Percentiles rank a stretch among this genome's conserved stretches.
phyloP scores from a whole-genome alignment of 1,139 yeast genomes.

The Scheffersomyces titani region DNA sequence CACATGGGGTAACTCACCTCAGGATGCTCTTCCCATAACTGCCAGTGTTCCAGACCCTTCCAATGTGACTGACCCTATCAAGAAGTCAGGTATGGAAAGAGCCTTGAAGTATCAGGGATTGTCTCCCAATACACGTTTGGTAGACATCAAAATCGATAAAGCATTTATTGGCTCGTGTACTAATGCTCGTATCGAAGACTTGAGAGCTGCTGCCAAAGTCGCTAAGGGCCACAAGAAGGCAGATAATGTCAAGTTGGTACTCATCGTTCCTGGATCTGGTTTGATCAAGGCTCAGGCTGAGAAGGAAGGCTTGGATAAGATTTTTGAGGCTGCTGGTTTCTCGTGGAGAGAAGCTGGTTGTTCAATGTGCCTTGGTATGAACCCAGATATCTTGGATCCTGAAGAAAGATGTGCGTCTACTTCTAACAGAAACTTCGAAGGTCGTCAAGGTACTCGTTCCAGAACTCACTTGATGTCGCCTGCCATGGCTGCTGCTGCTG shows the following conservation, averaged over 20 bases:
- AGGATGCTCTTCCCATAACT: slow-evolving; percentile 94
- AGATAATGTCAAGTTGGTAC: slow-evolving; percentile 71
- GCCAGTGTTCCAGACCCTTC: slow-evolving; percentile 90
- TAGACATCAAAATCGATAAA: slow-evolving; percentile 77
- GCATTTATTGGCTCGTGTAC: slow-evolving; percentile 98
- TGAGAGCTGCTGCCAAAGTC: slow-evolving; percentile 91
- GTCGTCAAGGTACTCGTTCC: slow-evolving; percentile 97
- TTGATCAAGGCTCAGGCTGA: slow-evolving; percentile 92
- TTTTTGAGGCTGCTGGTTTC: slow-evolving; percentile 89
- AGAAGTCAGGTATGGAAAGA: slow-evolving; percentile 83
- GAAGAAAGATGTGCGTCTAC: slow-evolving; percentile 98
- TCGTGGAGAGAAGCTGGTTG: slow-evolving; percentile 99
- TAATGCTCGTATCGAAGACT: slow-evolving; percentile 95
- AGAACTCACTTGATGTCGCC: slow-evolving; percentile 98
- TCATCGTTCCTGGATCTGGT: slow-evolving; percentile 98
- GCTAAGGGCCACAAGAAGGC: slow-evolving; percentile 92
- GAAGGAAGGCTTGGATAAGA: slow-evolving; percentile 87
- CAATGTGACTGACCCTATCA: slow-evolving; percentile 68
- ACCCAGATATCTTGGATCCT: slow-evolving; percentile 93
- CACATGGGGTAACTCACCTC: slow-evolving; percentile 99
- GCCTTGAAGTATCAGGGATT: slow-evolving; percentile 93
- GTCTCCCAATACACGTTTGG: slow-evolving; percentile 75
- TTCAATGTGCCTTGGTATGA: slow-evolving; percentile 99
- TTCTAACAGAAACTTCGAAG: slow-evolving; percentile 97
- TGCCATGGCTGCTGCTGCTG: slow-evolving; percentile 99